These are phyloP conservation scores for Wickerhamiella allomyrinae DNA, from an alignment of 805 yeast genomes.

Conservation along the genomic window DNA sequence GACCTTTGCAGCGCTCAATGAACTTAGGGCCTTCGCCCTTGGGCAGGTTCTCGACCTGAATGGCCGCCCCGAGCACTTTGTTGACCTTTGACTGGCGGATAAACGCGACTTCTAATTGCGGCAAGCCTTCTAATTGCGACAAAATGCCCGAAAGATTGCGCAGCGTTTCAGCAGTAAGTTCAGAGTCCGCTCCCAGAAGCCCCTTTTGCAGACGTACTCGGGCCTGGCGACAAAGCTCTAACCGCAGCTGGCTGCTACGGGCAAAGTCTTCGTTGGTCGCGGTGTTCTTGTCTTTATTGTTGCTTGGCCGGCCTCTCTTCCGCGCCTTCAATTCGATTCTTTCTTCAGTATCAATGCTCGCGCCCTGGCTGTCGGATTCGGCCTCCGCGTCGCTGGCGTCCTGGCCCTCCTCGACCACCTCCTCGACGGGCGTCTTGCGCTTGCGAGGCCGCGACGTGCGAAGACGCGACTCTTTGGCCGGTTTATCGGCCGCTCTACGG, in stretches of 20 bases:
- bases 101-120: constrained; percentile 14
- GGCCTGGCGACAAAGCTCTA: constrained; percentile 8
- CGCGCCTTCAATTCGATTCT: constrained; percentile 7
- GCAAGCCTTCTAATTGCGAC: constrained; percentile 9
- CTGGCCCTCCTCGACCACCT: constrained; percentile 1
- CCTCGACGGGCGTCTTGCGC: neutral
- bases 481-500: constrained; percentile 2
- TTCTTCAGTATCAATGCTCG: constrained; percentile 25
- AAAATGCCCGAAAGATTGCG: constrained; percentile 6
- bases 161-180: constrained; percentile 1
- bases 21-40: constrained; percentile 2
- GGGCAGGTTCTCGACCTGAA: constrained; percentile 2
- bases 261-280: constrained; percentile 4
- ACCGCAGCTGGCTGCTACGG: constrained; percentile 6
- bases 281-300: neutral
- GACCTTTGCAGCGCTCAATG: constrained; percentile 1
- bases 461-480: neutral
- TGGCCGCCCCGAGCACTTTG: constrained; percentile 9
- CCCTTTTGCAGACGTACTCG: constrained; percentile 11
- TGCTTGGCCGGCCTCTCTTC: constrained; percentile 7
- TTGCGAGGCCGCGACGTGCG: neutral
- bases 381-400: constrained; percentile 4
- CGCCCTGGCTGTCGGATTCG: constrained; percentile 7
- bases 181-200: constrained; percentile 7
- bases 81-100: constrained; percentile 15